Evolutionary conservation across 805 yeast genomes (phyloP), one percentile per base, ranked within the genome.

Genomic region (Pichia deserticola): DNA sequence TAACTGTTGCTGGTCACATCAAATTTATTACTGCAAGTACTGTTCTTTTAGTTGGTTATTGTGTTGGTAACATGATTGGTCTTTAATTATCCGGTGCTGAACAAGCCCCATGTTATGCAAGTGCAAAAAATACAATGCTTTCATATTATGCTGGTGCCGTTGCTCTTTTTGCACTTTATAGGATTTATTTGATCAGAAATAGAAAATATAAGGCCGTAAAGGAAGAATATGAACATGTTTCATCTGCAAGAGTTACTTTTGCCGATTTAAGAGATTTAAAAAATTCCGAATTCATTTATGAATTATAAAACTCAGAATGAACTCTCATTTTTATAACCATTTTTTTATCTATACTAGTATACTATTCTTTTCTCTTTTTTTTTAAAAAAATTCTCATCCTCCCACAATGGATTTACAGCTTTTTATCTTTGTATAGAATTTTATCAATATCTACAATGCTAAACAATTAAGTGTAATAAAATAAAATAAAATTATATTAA

Each of bases 1-100:
- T 83, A 42, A 81, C 80, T 57, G 78, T 84, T 9, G 80, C 86
- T 1, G 86, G 86, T 5, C 75, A 78, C 41, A 78, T 82, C 3
- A 81, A 80, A 57, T 62, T 79, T 20, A 71, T 74, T 35, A 61
- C 83, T 41, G 75, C 74, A 54, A 79, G 76, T 9, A 57, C 73
- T 28, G 77, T 81, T 6, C 75, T 81, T 76, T 42, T 49, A 28
- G 58, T 77, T 33, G 50, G 43, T 27, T 78, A 72, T 62, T 74
- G 80, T 60, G 74, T 69, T 8, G 84, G 84, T 27, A 80, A 78
- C 57, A 63, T 77, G 44, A 64, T 71, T 44, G 84, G 84, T 4
- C 82, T 84, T 1, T 81, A 76, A 53, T 67, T 78, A 5, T 77
- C 77, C 56, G 60, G 63, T 41, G 61, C 63, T 0, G 50, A 46